Evolutionary conservation across 78 protist species (phyloP).

Genomic region (Pigoraptor vietnamica): DNA sequence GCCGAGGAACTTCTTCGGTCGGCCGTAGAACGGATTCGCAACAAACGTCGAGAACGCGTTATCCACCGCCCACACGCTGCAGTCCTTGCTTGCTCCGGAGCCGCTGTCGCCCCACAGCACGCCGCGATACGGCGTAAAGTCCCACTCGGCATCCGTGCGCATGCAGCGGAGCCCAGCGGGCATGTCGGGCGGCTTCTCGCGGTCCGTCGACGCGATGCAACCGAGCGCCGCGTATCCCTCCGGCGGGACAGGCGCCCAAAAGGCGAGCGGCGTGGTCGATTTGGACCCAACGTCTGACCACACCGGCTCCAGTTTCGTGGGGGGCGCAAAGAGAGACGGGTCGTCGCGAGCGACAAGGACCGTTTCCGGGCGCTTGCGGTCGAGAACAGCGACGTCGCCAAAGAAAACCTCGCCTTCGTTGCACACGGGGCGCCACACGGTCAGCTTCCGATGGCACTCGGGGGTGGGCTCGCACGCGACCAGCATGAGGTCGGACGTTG

Average conservation of each 20-base stretch:
- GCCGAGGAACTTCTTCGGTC: background rate
- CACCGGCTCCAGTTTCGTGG: background rate
- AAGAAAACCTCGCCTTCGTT: background rate
- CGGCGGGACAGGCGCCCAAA: background rate
- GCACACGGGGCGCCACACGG: background rate
- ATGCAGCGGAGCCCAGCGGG: background rate
- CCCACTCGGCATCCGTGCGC: background rate
- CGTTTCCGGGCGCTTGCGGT: background rate
- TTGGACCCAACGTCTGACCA: background rate
- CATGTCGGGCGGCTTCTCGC: background rate
- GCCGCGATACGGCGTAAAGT: background rate
- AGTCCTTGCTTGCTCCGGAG: background rate
- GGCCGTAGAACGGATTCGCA: background rate
- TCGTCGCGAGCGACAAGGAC: background rate
- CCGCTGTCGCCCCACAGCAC: background rate
- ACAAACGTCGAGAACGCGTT: background rate
- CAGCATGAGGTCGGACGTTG: background rate
- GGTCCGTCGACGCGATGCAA: background rate
- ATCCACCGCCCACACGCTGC: background rate
- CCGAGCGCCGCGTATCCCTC: background rate
- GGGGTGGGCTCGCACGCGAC: background rate
- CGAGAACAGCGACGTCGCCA: background rate
- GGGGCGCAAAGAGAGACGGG: background rate
- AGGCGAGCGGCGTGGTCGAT: background rate
- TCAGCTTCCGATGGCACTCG: background rate